Evolutionary conservation across 768 basidiomycete species (phyloP).

Genomic region (Mycena kentingensis): DNA sequence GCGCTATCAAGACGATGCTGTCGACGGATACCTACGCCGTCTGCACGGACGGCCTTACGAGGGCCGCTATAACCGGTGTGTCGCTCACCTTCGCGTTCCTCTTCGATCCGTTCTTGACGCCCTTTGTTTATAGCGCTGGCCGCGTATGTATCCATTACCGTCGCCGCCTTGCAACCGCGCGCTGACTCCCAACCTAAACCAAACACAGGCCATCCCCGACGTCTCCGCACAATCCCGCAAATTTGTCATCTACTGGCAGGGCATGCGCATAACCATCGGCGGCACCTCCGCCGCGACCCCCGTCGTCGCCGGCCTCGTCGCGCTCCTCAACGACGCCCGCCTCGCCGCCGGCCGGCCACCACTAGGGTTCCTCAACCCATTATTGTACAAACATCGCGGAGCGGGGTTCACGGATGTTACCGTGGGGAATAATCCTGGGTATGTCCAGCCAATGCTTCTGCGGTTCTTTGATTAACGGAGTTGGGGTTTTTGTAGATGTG

Average conservation of each 20-base stretch:
- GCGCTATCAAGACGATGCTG: slow-evolving; percentile 50
- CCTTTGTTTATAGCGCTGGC: slow-evolving; percentile 41
- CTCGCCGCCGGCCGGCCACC: slow-evolving; percentile 42
- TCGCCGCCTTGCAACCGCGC: not conserved
- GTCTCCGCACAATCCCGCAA: slow-evolving; percentile 59
- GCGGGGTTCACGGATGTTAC: slow-evolving; percentile 60
- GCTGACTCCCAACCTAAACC: not conserved
- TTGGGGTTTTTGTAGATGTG: slow-evolving; percentile 39
- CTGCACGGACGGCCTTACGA: slow-evolving; percentile 52
- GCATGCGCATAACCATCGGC: slow-evolving; percentile 40
- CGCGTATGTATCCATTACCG: slow-evolving; percentile 42
- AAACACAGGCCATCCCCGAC: slow-evolving; percentile 57
- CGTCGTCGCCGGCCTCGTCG: slow-evolving; percentile 62
- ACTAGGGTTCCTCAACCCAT: slow-evolving; percentile 70
- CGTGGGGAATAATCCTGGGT: slow-evolving; percentile 53
- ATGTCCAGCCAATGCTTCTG: slow-evolving; percentile 14
- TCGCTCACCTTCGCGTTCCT: slow-evolving; percentile 2
- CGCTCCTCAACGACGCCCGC: slow-evolving; percentile 67
- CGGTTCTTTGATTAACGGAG: not conserved
- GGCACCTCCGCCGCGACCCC: slow-evolving; percentile 72
- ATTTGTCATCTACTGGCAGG: slow-evolving; percentile 51
- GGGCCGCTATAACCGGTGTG: slow-evolving; percentile 63
- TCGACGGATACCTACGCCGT: slow-evolving; percentile 44
- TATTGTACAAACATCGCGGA: slow-evolving; percentile 49
- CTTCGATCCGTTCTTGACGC: not conserved